phyloP scores from a whole-genome alignment of 306 rosid genomes.

The Cicer arietinum region DNA sequence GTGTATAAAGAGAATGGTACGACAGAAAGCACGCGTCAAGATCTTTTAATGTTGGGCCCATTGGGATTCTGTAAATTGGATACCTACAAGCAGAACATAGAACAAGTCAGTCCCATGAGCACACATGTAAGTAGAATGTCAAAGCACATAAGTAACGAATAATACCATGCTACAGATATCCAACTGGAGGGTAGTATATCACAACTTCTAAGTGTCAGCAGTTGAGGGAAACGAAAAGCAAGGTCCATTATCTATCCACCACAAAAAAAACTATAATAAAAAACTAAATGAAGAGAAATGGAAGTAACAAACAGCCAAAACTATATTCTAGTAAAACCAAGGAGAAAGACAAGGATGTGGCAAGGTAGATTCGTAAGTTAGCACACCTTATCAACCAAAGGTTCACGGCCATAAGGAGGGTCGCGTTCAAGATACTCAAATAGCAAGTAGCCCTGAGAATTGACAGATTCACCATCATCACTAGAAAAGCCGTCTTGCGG shows the following conservation, averaged over 20 bases:
- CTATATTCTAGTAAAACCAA: not conserved
- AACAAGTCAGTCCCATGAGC: constrained; percentile 35
- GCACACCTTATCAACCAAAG: constrained; percentile 88
- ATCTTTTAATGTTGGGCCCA: constrained; percentile 91
- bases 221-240: constrained; percentile 70
- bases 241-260: constrained; percentile 71
- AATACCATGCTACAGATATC: constrained; percentile 96
- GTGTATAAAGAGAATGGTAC: constrained; percentile 70
- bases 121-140: constrained; percentile 7
- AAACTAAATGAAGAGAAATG: constrained; percentile 3
- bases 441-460: constrained; percentile 67
- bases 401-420: constrained; percentile 83
- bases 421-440: constrained; percentile 83
- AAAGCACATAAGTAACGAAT: constrained; percentile 38
- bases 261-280: constrained; percentile 37
- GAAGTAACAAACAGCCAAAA: not conserved
- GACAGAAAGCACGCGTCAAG: constrained; percentile 92
- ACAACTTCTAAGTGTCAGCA: constrained; percentile 76
- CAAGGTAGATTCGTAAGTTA: not conserved
- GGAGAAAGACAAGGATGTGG: constrained; percentile 6
- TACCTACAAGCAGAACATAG: constrained; percentile 63
- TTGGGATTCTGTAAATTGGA: constrained; percentile 95
- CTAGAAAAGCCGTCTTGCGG: constrained; percentile 78
- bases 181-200: constrained; percentile 78
- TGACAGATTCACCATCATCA: constrained; percentile 78